These are phyloP conservation scores for Golubevia sp. DNA, from an alignment of 1,284 basidiomycete genomes.

Conservation along the genomic window DNA sequence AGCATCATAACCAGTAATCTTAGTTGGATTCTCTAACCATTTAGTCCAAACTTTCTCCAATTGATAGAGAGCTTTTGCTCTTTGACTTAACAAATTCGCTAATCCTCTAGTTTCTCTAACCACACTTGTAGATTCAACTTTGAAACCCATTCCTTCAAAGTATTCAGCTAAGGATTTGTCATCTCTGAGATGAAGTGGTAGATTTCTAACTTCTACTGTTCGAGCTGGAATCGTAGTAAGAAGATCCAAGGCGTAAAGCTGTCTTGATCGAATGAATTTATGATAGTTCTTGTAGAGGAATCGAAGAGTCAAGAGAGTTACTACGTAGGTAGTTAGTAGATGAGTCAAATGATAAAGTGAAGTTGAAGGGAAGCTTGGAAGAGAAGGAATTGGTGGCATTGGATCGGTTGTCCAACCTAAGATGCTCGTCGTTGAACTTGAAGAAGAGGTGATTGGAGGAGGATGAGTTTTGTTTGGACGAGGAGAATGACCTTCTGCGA, in stretches of 20 bases:
- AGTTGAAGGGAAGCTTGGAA: constrained; percentile 63
- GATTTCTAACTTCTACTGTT: constrained; percentile 82
- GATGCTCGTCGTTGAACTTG: no score
- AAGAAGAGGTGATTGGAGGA: neutral
- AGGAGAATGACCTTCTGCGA: constrained; percentile 22
- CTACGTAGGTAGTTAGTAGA: constrained; percentile 88
- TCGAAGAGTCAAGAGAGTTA: constrained; percentile 81
- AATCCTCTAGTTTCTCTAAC: constrained; percentile 80
- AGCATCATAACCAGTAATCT: constrained; percentile 74
- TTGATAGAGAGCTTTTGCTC: constrained; percentile 76
- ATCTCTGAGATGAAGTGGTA: constrained; percentile 80
- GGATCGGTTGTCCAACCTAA: constrained; percentile 10
- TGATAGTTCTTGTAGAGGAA: constrained; percentile 87
- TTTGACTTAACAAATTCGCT: constrained; percentile 73
- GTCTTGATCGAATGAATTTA: constrained; percentile 85
- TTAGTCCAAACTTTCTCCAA: constrained; percentile 84
- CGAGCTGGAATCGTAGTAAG: constrained; percentile 91
- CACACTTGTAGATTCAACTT: constrained; percentile 86
- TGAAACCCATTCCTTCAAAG: constrained; percentile 74
- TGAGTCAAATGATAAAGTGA: constrained; percentile 69
- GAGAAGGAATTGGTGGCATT: constrained; percentile 22
- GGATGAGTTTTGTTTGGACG: neutral
- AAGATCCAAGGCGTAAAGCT: constrained; percentile 88
- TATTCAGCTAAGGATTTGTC: constrained; percentile 87
- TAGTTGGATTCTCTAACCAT: constrained; percentile 90